Evolutionary conservation across 805 yeast genomes (phyloP), one percentile per base, ranked within the genome.

Genomic region (Spathaspora arborariae): DNA sequence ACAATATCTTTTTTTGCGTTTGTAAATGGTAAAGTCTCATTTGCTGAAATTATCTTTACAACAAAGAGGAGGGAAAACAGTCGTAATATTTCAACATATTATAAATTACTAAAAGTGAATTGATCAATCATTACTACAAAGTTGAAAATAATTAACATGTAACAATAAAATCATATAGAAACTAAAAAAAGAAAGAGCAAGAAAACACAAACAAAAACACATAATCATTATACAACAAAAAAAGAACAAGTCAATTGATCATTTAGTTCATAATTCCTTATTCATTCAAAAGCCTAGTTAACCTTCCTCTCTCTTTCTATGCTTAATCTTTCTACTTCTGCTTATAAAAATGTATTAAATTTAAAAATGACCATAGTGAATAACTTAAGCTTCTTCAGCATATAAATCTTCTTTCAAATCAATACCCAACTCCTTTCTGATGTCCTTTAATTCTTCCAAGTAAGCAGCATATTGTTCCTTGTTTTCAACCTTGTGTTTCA

Each of bases 401-500:
- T 64, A 90, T 63, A 91, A 78, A 60, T 88, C 96, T 75, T 91
- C 97, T 76, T 88, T 88, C 67, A 91, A 81, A 58, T 92, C 92
- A 66, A 91, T 79, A 58, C 97, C 98, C 62, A 94, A 81, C 70
- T 91, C 96, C 68, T 85, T 79, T 78, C 97, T 89, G 56, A 88
- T 80, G 51, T 82, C 94, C 75, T 88, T 88, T 66, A 94, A 82
- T 72, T 92, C 99, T 51, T 88, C 96, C 59, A 94, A 83, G 79
- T 94, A 94, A 55, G 97, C 97, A 62, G 85, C 80, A 79, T 94
- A 94, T 76, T 94, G 98, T 58, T 85, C 85, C 67, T 81, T 83
- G 76, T 85, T 88, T 72, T 92, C 97, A 55, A 94, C 98, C 79
- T 94, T 94, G 82, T 83, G 88, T 72, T 87, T 88, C 68, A 94